Base-by-base conservation (phyloP, 2,329 filamentous ascomycete species). In the Zymoseptoria passerinii region DNA sequence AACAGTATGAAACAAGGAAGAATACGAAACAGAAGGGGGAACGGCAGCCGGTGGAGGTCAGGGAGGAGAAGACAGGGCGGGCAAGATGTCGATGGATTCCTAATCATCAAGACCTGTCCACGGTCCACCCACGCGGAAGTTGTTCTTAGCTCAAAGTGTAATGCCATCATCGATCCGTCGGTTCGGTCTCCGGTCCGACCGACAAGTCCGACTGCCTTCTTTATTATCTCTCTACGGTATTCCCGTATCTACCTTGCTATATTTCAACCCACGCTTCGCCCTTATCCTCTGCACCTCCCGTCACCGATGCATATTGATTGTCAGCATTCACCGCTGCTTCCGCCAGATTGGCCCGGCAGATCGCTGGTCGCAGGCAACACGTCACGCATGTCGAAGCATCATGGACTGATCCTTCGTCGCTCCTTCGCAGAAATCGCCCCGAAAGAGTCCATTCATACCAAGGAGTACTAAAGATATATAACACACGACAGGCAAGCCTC, bases 401-500 rank as follows among this genome's bases (percentile, higher is more conserved):
- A 44, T 44, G 5, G n/a, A 44, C 13, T 44, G 13, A 44, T 44
- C 35, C 35, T 44, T 44, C 35, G 7, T 13, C 35, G 35, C 35
- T 44, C 35, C 28, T 29, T 10, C 28, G 10, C 28, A 44, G 35
- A 44, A 44, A 16, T 7, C 35, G 35, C n/a, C 13, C 35, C 35
- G 35, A 44, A 16, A 44, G 35, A 16, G n/a, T 44, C 16, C 35
- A 16, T 44, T n/a, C 13, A n/a, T 44, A 44, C 35, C 16, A 2
- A 44, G 4, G 4, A n/a, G 13, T 16, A 40, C 35, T 5, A n/a
- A 44, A 44, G 35, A 44, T 4, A 40, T 40, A 7, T 16, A 13
- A 44, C 13, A 16, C 35, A 44, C 35, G 35, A 13, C 10, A 44
- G 10, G 52, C 35, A 60, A 53, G 58, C 55, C 53, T 63, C 23